A percentile compares a stretch with the other conserved stretches of the same genome.
phyloP scores from a whole-genome alignment of 257 asterid genomes.

The Salvia hispanica region DNA sequence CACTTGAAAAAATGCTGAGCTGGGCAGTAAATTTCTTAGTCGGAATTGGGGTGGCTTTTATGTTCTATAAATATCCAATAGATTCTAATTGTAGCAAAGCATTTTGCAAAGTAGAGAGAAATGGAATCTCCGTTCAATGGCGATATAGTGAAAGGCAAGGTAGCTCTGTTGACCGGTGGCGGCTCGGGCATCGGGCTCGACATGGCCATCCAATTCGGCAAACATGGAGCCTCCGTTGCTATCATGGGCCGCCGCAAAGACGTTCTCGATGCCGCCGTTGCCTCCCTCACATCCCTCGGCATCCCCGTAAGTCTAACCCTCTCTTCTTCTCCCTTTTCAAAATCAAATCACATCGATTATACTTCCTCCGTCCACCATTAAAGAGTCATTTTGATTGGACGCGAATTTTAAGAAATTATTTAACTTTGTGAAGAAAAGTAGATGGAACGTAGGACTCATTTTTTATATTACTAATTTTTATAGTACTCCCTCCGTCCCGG shows the following conservation, averaged over 20 bases:
- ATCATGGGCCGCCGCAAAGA: conserved; percentile 87
- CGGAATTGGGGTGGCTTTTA: background rate
- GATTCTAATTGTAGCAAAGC: background rate
- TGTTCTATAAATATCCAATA: too few species aligned
- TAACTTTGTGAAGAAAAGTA: too few species aligned
- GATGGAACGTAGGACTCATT: too few species aligned
- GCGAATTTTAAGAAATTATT: too few species aligned
- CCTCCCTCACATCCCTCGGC: conserved; percentile 65
- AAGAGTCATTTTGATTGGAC: too few species aligned
- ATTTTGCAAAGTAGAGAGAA: background rate
- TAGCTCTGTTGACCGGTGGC: conserved; percentile 88
- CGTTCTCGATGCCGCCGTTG: conserved; percentile 66
- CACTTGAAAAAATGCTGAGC: background rate
- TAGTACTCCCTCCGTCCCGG: too few species aligned
- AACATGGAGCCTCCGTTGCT: conserved; percentile 84
- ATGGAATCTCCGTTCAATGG: conserved; percentile 79
- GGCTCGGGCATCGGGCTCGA: conserved; percentile 88
- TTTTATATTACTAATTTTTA: too few species aligned
- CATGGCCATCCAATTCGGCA: conserved; percentile 75
- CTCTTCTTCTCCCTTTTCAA: background rate
- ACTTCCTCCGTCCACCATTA: too few species aligned
- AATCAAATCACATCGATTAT: too few species aligned
- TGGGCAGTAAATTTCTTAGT: background rate
- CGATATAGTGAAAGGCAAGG: conserved; percentile 63
- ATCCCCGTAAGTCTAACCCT: conserved; percentile 45